These are phyloP conservation scores for Pythium apleroticum DNA, from an alignment of 352 stramenopile genomes.

Conservation along the genomic window DNA sequence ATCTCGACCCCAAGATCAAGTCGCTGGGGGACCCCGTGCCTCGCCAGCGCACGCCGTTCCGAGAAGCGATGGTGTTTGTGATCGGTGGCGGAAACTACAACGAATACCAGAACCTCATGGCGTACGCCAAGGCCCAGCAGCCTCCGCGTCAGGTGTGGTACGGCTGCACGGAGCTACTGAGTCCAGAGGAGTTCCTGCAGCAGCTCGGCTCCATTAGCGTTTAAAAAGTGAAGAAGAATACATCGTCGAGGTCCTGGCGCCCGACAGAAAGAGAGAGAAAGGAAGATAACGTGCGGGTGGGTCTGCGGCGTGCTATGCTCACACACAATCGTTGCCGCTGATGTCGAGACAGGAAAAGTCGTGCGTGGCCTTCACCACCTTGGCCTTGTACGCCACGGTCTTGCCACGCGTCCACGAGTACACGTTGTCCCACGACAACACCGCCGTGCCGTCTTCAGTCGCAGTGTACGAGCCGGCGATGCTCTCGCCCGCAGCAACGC, in stretches of 20 bases:
- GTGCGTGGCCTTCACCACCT: constrained; percentile 74
- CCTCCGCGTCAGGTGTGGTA: constrained; percentile 79
- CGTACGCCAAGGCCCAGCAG: constrained; percentile 73
- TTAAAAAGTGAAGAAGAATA: constrained; percentile 28
- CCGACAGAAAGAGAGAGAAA: neutral
- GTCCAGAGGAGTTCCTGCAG: constrained; percentile 86
- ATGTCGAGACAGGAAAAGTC: constrained; percentile 77
- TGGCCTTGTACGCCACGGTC: constrained; percentile 73
- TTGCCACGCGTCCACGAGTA: constrained; percentile 73
- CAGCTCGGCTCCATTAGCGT: constrained; percentile 75
- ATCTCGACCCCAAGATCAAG: constrained; percentile 89
- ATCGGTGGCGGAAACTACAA: constrained; percentile 88
- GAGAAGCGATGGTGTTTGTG: constrained; percentile 87
- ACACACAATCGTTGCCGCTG: constrained; percentile 72
- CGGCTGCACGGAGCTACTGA: constrained; percentile 88
- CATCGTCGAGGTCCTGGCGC: neutral
- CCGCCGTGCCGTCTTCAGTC: constrained; percentile 59
- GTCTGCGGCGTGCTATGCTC: constrained; percentile 1
- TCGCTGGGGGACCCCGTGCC: constrained; percentile 57
- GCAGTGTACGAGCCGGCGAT: constrained; percentile 63
- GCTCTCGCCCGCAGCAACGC: constrained; percentile 35
- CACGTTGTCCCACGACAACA: constrained; percentile 74
- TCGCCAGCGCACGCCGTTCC: constrained; percentile 74
- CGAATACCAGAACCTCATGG: constrained; percentile 86
- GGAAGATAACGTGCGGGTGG: no score